Percentiles rank a stretch among this genome's conserved stretches.
Evolutionary conservation across 139 green algal genomes (phyloP).

Genomic region (Volvox africanus): DNA sequence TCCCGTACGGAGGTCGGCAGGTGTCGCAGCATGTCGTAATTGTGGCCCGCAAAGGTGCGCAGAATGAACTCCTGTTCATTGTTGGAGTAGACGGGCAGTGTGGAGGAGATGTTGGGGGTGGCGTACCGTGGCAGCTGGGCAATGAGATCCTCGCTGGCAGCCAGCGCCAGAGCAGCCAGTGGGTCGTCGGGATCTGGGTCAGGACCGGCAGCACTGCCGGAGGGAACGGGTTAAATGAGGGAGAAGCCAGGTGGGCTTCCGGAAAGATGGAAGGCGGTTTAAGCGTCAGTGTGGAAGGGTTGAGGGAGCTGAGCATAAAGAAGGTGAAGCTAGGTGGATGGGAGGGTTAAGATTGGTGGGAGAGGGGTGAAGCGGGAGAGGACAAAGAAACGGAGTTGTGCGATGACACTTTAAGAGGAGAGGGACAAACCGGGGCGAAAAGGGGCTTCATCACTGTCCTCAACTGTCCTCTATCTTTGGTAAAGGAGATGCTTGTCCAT

Average conservation of each 20-base stretch:
- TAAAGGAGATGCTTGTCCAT: neutral
- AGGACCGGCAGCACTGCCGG: neutral
- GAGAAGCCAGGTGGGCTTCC: neutral
- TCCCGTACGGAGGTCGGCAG: conserved; percentile 59
- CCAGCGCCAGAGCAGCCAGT: neutral
- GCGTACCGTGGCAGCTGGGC: conserved; percentile 61
- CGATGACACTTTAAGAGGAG: neutral
- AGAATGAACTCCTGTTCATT: conserved; percentile 69
- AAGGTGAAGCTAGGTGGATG: too few species aligned
- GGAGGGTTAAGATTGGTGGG: too few species aligned
- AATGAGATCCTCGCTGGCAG: conserved; percentile 37
- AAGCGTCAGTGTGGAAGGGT: neutral
- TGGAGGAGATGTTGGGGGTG: conserved; percentile 68
- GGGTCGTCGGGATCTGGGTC: conserved; percentile 5
- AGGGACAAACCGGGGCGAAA: neutral
- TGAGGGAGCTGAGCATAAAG: neutral
- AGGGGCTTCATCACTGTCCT: neutral
- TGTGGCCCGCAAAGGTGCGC: conserved; percentile 69
- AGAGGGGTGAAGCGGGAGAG: too few species aligned
- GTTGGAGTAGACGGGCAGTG: conserved; percentile 67
- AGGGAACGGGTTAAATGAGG: neutral
- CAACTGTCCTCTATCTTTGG: neutral
- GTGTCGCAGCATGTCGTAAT: conserved; percentile 70
- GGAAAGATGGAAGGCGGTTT: neutral
- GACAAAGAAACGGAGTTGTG: neutral